Percentiles rank a stretch among this genome's conserved stretches.
phyloP scores from a whole-genome alignment of 1,139 yeast genomes.

The Candida buenavistaensis region DNA sequence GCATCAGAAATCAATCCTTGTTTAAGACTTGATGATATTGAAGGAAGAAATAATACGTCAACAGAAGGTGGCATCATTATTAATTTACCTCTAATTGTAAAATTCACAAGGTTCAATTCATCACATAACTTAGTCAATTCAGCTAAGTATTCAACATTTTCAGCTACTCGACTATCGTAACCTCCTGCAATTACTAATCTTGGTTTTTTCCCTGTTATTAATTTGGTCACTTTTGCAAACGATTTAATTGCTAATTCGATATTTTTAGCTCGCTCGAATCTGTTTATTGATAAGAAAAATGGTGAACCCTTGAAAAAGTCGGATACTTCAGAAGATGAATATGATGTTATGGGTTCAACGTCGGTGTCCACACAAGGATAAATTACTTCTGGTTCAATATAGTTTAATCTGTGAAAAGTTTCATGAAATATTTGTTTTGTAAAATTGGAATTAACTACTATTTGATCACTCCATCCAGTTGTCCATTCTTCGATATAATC shows the following conservation, averaged over 20 bases:
- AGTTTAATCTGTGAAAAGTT: slow-evolving; percentile 54
- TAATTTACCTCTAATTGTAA: slow-evolving; percentile 51
- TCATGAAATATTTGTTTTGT: slow-evolving; percentile 68
- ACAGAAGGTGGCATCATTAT: slow-evolving; percentile 35
- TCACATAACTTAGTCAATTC: slow-evolving; percentile 58
- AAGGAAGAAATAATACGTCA: slow-evolving; percentile 76
- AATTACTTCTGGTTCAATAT: slow-evolving; percentile 63
- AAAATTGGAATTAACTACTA: slow-evolving; percentile 86
- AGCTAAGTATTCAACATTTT: slow-evolving; percentile 70
- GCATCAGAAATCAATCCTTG: slow-evolving; percentile 60
- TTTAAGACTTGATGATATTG: slow-evolving; percentile 67
- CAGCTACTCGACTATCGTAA: slow-evolving; percentile 71
- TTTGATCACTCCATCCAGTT: slow-evolving; percentile 70
- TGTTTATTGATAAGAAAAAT: slow-evolving; percentile 72
- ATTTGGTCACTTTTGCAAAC: slow-evolving; percentile 42
- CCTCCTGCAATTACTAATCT: slow-evolving; percentile 88
- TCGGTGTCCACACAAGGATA: slow-evolving; percentile 81
- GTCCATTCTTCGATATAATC: slow-evolving; percentile 80
- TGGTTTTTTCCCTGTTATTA: slow-evolving; percentile 16
- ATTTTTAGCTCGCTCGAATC: slow-evolving; percentile 87
- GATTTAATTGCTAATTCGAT: slow-evolving; percentile 74
- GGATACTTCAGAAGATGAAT: slow-evolving; percentile 29
- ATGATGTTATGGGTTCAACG: slow-evolving; percentile 17
- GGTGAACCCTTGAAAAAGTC: slow-evolving; percentile 33
- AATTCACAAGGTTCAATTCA: slow-evolving; percentile 41